phyloP scores from a whole-genome alignment of 306 rosid genomes.

The Cyamopsis tetragonoloba region DNA sequence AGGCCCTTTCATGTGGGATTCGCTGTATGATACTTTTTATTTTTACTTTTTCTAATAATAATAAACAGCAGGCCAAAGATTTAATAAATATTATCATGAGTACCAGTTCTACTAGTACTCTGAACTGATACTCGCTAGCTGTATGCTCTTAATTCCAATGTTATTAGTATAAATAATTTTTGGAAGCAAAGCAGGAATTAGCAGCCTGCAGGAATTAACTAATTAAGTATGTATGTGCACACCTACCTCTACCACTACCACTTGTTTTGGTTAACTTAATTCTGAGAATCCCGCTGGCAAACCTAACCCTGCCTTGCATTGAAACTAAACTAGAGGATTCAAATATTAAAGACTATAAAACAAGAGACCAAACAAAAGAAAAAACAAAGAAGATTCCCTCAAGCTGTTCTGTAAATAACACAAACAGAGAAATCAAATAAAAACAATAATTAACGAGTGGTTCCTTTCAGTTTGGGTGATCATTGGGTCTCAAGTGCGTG shows the following conservation, averaged over 20 bases:
- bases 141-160: too few relatives aligned
- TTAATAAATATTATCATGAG: too few relatives aligned
- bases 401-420: slow-evolving; percentile 1
- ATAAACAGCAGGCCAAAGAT: too few relatives aligned
- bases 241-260: too few relatives aligned
- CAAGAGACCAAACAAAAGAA: slow-evolving; percentile 25
- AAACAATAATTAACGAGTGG: too few relatives aligned
- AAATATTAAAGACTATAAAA: slow-evolving; percentile 21
- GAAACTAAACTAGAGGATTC: slow-evolving; percentile 7
- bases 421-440: background rate
- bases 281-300: slow-evolving; percentile 23
- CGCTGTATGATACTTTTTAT: background rate
- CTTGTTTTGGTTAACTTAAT: slow-evolving; percentile 4
- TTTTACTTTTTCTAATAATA: too few relatives aligned
- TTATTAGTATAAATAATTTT: slow-evolving; percentile 15
- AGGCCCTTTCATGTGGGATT: slow-evolving; percentile 26
- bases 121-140: too few relatives aligned
- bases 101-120: too few relatives aligned
- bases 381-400: slow-evolving; percentile 26
- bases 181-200: slow-evolving; percentile 12
- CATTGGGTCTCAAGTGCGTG: slow-evolving; percentile 31
- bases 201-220: slow-evolving; percentile 22
- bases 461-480: slow-evolving; percentile 36
- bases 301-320: slow-evolving; percentile 22
- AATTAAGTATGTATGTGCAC: background rate